Evolutionary conservation across 164 flowering plant species (phyloP).

Genomic region (Nelumbo lutea): DNA sequence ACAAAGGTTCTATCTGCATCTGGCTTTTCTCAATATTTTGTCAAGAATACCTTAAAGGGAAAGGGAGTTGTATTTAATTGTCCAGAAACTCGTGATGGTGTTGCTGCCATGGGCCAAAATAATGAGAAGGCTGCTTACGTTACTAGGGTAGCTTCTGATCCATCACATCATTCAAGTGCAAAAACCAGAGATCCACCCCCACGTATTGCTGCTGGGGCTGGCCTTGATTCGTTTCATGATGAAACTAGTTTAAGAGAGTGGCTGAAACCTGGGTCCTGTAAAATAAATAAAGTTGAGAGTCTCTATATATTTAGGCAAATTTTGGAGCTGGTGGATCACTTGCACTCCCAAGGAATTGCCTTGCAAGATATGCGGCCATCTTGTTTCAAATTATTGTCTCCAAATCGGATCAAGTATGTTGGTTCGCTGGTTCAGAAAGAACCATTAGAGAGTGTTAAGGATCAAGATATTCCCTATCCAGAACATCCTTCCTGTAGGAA

Average conservation of each 20-base stretch:
- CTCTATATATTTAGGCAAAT: constrained; percentile 63
- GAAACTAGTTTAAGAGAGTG: constrained; percentile 66
- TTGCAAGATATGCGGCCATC: constrained; percentile 67
- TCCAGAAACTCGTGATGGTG: constrained; percentile 26
- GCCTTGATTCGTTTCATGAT: constrained; percentile 20
- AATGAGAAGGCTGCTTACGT: constrained; percentile 18
- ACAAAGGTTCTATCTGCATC: constrained; percentile 67
- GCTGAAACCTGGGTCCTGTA: constrained; percentile 39
- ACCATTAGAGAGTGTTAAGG: constrained; percentile 13
- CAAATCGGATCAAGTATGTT: constrained; percentile 48
- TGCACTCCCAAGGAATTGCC: constrained; percentile 59
- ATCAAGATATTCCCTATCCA: constrained; percentile 19
- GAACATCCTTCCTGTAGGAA: constrained; percentile 28
- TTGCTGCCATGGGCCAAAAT: constrained; percentile 21
- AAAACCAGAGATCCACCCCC: constrained; percentile 20
- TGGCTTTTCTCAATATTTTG: constrained; percentile 71
- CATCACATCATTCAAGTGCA: constrained; percentile 19
- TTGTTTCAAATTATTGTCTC: constrained; percentile 52
- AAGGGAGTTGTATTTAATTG: constrained; percentile 53
- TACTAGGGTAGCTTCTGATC: constrained; percentile 26
- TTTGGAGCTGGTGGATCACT: constrained; percentile 54
- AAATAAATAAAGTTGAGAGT: constrained; percentile 46
- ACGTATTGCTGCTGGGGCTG: constrained; percentile 15
- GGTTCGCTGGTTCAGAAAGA: constrained; percentile 38
- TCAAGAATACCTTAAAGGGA: constrained; percentile 65